These are phyloP conservation scores for Plasmodium sp. DNA, from an alignment of 169 alveolate genomes.

Conservation along the genomic window DNA sequence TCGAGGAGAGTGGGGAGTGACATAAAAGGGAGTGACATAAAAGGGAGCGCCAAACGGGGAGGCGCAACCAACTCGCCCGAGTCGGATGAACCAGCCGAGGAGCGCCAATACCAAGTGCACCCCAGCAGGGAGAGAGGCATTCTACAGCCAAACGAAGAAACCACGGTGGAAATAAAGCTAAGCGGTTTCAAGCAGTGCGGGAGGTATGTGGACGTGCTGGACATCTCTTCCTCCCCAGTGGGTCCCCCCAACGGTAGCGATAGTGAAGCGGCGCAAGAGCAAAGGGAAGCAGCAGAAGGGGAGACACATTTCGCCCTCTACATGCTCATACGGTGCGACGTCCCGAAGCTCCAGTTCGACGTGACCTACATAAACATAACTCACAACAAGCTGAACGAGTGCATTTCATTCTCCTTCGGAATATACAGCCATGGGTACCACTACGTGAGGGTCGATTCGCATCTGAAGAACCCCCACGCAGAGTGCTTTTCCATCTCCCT, in stretches of 20 bases:
- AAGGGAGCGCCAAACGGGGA: neutral
- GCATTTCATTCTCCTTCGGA: conserved; percentile 11
- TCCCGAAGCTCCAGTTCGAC: conserved; percentile 34
- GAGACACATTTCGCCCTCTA: conserved; percentile 19
- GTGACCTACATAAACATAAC: conserved; percentile 57
- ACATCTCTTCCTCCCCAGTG: neutral
- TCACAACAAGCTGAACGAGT: conserved; percentile 36
- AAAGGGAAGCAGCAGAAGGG: neutral
- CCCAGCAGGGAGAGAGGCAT: neutral
- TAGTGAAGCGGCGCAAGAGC: neutral
- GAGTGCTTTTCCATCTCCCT: conserved; percentile 27
- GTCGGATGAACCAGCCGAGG: neutral
- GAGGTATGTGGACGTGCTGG: conserved; percentile 39
- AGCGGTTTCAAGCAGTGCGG: conserved; percentile 5
- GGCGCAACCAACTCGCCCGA: neutral
- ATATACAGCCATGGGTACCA: conserved; percentile 60
- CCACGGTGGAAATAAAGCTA: conserved; percentile 11
- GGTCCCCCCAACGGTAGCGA: neutral
- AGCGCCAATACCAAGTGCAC: conserved; percentile 1
- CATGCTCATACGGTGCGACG: conserved; percentile 20
- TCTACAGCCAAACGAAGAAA: conserved; percentile 21
- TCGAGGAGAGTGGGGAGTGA: neutral
- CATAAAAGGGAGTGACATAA: neutral
- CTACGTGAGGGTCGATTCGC: conserved; percentile 26
- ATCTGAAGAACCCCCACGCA: conserved; percentile 7